phyloP scores from a whole-genome alignment of 108 stramenopile genomes.

The Cylindrotheca closterium region DNA sequence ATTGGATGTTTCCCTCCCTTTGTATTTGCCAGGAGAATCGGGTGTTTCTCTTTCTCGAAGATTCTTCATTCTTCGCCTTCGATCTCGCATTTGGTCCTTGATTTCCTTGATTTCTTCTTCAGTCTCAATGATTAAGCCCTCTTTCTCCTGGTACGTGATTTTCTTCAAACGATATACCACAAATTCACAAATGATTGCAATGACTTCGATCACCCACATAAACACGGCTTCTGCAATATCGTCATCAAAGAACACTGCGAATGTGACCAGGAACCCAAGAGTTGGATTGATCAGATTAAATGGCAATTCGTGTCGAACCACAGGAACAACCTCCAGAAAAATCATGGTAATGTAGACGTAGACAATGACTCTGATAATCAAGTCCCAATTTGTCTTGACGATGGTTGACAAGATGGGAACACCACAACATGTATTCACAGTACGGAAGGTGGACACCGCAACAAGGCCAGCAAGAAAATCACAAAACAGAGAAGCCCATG shows the following conservation, averaged over 20 bases:
- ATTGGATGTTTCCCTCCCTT: no score
- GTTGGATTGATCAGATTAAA: slow-evolving; percentile 33
- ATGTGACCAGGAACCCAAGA: slow-evolving; percentile 41
- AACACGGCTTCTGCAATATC: slow-evolving; percentile 22
- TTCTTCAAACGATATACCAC: slow-evolving; percentile 25
- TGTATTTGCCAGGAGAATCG: no score
- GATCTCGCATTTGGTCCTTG: slow-evolving; percentile 2
- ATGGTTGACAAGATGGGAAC: slow-evolving; percentile 28
- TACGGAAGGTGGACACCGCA: slow-evolving; percentile 23
- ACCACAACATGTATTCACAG: slow-evolving; percentile 33
- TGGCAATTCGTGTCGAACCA: slow-evolving; percentile 34
- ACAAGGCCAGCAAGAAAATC: slow-evolving; percentile 36
- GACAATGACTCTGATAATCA: slow-evolving; percentile 21
- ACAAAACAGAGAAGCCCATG: slow-evolving; percentile 28
- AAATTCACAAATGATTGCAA: slow-evolving; percentile 29
- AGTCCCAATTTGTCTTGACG: slow-evolving; percentile 20
- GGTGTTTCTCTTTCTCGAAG: no score
- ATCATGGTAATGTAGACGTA: slow-evolving; percentile 35
- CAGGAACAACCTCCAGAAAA: slow-evolving; percentile 37
- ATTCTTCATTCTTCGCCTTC: no score
- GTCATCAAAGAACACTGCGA: slow-evolving; percentile 44
- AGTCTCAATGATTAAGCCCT: slow-evolving; percentile 11
- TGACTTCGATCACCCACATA: slow-evolving; percentile 40
- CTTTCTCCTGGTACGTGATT: slow-evolving; percentile 7
- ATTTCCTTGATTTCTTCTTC: slow-evolving; percentile 11